phyloP scores from a whole-genome alignment of 2,329 filamentous ascomycete genomes.

The Tolypocladium nubicola region DNA sequence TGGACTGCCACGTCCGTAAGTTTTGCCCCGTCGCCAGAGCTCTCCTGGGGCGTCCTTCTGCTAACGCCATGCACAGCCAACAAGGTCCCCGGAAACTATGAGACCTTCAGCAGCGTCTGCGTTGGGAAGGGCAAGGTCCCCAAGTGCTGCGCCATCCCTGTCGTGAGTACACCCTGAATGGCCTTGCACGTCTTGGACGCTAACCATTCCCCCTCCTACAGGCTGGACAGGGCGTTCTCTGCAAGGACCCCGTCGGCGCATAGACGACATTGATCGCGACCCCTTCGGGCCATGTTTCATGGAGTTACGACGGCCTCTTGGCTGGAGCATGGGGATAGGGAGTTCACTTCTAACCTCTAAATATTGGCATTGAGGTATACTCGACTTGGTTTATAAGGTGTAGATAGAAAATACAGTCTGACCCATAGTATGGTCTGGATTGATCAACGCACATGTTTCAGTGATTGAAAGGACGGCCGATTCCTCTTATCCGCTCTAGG shows the following conservation, averaged over 20 bases:
- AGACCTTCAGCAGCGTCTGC: not conserved
- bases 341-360: not conserved
- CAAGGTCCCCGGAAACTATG: not conserved
- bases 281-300: not conserved
- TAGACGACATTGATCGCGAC: not conserved
- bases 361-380: not conserved
- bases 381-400: not conserved
- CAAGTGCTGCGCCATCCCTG: constrained; percentile 1
- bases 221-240: constrained; percentile 4
- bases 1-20: constrained; percentile 4
- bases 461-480: not conserved
- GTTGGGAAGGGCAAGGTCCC: not conserved
- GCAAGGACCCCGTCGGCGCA: not conserved
- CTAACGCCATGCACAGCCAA: not conserved
- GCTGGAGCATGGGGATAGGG: not conserved
- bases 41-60: not conserved
- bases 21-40: not conserved
- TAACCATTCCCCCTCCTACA: not conserved
- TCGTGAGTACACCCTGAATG: not conserved
- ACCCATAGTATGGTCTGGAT: not conserved
- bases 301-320: not conserved
- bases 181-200: not conserved
- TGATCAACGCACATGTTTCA: not conserved
- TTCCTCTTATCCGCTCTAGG: not conserved
- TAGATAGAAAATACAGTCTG: not conserved